Evolutionary conservation across 2,329 filamentous ascomycete species (phyloP).

Genomic region (Incumbomyces delicatus): DNA sequence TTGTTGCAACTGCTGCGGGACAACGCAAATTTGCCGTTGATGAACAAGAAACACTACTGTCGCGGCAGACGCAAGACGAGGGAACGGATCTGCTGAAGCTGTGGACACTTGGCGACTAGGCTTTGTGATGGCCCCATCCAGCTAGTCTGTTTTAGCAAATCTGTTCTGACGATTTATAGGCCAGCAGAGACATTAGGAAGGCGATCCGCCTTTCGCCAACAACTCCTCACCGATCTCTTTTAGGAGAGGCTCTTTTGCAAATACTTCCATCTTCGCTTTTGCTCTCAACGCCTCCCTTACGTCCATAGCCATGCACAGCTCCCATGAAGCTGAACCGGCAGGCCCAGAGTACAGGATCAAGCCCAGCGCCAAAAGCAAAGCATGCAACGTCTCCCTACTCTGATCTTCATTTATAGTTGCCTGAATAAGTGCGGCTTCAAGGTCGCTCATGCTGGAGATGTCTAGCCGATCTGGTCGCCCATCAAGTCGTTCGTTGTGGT

Average conservation of each 20-base stretch:
- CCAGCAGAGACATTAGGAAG: not conserved
- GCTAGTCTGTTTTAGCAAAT: too few species aligned
- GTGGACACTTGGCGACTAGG: not conserved
- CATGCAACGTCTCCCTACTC: conserved; percentile 60
- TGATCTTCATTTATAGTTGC: conserved; percentile 49
- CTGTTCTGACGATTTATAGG: too few species aligned
- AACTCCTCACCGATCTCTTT: conserved; percentile 38
- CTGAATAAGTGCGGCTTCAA: conserved; percentile 72
- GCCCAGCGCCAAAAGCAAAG: conserved; percentile 66
- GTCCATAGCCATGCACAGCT: conserved; percentile 70
- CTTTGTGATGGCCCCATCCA: too few species aligned
- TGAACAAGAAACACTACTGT: not conserved
- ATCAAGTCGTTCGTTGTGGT: conserved; percentile 55
- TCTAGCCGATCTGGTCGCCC: conserved; percentile 47
- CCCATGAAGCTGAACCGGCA: conserved; percentile 59
- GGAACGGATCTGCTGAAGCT: not conserved
- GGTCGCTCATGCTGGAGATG: conserved; percentile 48
- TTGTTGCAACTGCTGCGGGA: conserved; percentile 43
- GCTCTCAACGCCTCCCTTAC: conserved; percentile 53
- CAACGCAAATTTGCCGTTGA: conserved; percentile 20
- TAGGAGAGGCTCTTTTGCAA: conserved; percentile 51
- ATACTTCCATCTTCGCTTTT: conserved; percentile 43
- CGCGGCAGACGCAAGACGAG: not conserved
- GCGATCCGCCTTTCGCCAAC: conserved; percentile 28
- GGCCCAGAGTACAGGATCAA: conserved; percentile 63